Base-by-base conservation (phyloP, 768 basidiomycete genomes). In the Psilocybe sp. region DNA sequence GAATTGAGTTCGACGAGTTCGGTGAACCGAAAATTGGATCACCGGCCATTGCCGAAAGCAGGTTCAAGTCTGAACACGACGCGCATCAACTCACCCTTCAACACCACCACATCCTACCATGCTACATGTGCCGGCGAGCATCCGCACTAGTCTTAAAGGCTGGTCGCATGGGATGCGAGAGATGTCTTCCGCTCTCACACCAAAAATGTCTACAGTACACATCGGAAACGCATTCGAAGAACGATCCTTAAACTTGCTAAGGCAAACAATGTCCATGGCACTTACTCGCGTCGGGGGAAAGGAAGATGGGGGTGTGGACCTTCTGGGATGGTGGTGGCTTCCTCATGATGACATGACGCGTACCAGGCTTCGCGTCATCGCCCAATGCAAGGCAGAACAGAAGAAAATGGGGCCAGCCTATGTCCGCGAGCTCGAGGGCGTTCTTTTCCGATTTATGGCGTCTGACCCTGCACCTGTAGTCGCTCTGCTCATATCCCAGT, bases 261-360 rank as follows among this genome's bases (percentile, higher is more conserved):
- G 81, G 34, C 64, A 77, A 2, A 66, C 80, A 40, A 70, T 95
- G 43, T 89, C 87, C 33, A 97, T 96, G 93, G 76, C 84, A 1
- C 75, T 95, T 4, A 74, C 69, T 40, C 81, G 83, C 44, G 83
- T 94, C 13, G 93, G 93, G 4, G 92, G 93, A n/a, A 82, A 77
- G 59, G 77, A 81, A n/a, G 94, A 96, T 63, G 92, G 93, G 4
- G 94, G 94, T 0, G 72, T 97, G 38, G 94, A 97, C 66, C 73
- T 96, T 16, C 64, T 86, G 46, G 94, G 94, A 13, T 95, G 92
- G 91, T 96, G 94, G 94, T 92, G 85, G 86, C 70, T 96, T 4
- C 49, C 59, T 5, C 31, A 50, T n/a, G 50, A 55, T 28, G 34
- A 39, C 3, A 10, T 42, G 6, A 40, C 50, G 35, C 72, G 81